These are phyloP conservation scores for Suillus lakei DNA, from an alignment of 768 basidiomycete species.

Conservation along the genomic window DNA sequence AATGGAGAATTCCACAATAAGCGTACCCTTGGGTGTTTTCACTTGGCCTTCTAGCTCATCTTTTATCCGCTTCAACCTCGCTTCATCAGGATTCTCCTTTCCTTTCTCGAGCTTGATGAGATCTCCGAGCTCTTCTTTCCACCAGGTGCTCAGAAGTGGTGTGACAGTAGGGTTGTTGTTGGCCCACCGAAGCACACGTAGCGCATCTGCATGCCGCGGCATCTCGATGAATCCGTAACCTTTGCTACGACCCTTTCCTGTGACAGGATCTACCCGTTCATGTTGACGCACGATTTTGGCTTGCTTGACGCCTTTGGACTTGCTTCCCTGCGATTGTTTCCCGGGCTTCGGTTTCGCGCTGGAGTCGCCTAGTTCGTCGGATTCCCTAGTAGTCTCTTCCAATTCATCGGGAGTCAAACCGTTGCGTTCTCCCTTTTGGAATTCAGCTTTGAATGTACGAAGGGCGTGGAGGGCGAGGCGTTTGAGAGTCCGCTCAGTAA, in stretches of 20 bases:
- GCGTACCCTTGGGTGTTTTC: constrained; percentile 48
- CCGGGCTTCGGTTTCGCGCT: constrained; percentile 27
- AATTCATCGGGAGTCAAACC: constrained; percentile 76
- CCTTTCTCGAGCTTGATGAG: constrained; percentile 58
- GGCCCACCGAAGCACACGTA: constrained; percentile 91
- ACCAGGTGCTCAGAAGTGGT: constrained; percentile 77
- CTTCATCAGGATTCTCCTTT: constrained; percentile 51
- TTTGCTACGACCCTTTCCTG: constrained; percentile 85
- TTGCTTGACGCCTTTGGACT: constrained; percentile 68
- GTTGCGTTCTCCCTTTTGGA: constrained; percentile 61
- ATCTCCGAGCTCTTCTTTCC: constrained; percentile 76
- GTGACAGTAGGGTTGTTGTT: constrained; percentile 83
- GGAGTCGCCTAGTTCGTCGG: constrained; percentile 18
- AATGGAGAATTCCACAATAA: constrained; percentile 96
- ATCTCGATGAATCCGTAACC: constrained; percentile 98
- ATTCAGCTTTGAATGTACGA: constrained; percentile 80
- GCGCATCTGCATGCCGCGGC: constrained; percentile 84
- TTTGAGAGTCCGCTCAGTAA: constrained; percentile 88
- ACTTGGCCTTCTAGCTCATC: constrained; percentile 49
- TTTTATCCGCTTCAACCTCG: constrained; percentile 62
- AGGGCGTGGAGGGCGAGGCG: constrained; percentile 84
- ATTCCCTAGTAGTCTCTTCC: constrained; percentile 43
- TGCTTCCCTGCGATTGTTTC: constrained; percentile 30
- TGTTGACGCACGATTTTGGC: constrained; percentile 89
- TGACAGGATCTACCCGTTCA: constrained; percentile 88